Base-by-base conservation (phyloP, 768 basidiomycete genomes). In the Rhizopogon vulgaris region DNA sequence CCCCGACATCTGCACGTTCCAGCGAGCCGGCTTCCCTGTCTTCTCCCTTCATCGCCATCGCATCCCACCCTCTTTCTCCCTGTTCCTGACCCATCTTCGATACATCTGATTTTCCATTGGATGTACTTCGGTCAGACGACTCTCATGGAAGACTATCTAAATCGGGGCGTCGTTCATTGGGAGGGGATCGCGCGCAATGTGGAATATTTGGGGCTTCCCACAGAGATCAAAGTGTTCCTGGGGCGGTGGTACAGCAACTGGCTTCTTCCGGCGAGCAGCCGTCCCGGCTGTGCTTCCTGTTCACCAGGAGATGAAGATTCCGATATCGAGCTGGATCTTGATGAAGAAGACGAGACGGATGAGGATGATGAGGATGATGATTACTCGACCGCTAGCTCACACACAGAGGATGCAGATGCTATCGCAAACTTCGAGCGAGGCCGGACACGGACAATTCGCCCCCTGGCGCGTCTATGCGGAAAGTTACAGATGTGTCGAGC, bases 161-260 rank as follows among this genome's bases (percentile, higher is more conserved):
- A 80, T 54, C 69, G 73, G 17, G 83, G 85, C 17, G 66, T 74
- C 48, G 76, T 91, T 41, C 79, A 80, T 42, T 94, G 91, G 92
- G 87, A 93, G 59, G 90, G 89, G 27, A 73, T 94, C 54, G 89
- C 89, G 17, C 82, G 86, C 54, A 95, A 94, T 65, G 90, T 87
- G 63, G 91, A 94, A 63, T 94, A 90, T 62, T 83, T 95, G 45
- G 85, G 83, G 17, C 77, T 94, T 55, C 75, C 81, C 48, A 71
- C 81, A 15, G 84, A 87, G 40, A 82, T 94, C 67, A 92, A 90
- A 64, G 68, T 83, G 14, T 87, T 87, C 62, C 73, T 93, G 43
- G 82, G 85, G 0, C 75, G 73, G 52, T 94, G 87, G 85, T 90
- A 87, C 67, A 72, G 77, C 49, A 72, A 74, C 25, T 86, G 85